These are phyloP conservation scores for Dactylella cylindrospora DNA, from an alignment of 2,329 filamentous ascomycete species.

Conservation along the genomic window DNA sequence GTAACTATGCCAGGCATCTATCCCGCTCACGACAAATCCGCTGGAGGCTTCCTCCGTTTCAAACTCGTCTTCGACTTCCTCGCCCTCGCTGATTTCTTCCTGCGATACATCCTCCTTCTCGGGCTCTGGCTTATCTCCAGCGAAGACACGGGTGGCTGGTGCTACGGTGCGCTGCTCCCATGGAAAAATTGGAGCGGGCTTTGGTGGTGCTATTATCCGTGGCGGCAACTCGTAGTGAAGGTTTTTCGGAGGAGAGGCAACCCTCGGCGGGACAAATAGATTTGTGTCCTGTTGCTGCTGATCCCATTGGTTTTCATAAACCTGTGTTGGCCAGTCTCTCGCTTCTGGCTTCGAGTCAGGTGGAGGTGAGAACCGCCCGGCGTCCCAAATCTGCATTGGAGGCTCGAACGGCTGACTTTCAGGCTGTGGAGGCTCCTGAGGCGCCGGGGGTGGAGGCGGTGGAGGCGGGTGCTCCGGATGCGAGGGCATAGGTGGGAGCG, in stretches of 20 bases:
- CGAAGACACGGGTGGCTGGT: slow-evolving; percentile 64
- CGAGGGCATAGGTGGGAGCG: slow-evolving; percentile 26
- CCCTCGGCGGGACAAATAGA: slow-evolving; percentile 74
- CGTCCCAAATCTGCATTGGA: slow-evolving; percentile 54
- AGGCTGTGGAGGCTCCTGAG: not conserved
- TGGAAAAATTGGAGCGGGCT: slow-evolving; percentile 70
- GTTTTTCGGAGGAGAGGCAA: slow-evolving; percentile 79
- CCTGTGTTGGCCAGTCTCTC: slow-evolving; percentile 72
- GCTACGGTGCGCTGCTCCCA: slow-evolving; percentile 65
- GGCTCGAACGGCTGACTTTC: slow-evolving; percentile 47
- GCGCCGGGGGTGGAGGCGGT: not conserved
- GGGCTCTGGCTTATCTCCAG: slow-evolving; percentile 57
- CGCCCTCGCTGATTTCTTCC: slow-evolving; percentile 25
- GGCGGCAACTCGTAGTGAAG: slow-evolving; percentile 84
- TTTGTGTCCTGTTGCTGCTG: slow-evolving; percentile 70
- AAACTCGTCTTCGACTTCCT: slow-evolving; percentile 50
- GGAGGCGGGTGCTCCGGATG: slow-evolving; percentile 12
- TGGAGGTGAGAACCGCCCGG: slow-evolving; percentile 60
- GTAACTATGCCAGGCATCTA: slow-evolving; percentile 71
- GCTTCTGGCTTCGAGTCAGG: slow-evolving; percentile 77
- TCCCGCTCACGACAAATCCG: slow-evolving; percentile 6
- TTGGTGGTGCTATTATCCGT: slow-evolving; percentile 50
- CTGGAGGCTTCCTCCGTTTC: slow-evolving; percentile 37
- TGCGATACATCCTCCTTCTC: slow-evolving; percentile 37
- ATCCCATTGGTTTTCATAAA: slow-evolving; percentile 64